phyloP scores from a whole-genome alignment of 495 filamentous ascomycete genomes.

The Cenococcum geophilum region DNA sequence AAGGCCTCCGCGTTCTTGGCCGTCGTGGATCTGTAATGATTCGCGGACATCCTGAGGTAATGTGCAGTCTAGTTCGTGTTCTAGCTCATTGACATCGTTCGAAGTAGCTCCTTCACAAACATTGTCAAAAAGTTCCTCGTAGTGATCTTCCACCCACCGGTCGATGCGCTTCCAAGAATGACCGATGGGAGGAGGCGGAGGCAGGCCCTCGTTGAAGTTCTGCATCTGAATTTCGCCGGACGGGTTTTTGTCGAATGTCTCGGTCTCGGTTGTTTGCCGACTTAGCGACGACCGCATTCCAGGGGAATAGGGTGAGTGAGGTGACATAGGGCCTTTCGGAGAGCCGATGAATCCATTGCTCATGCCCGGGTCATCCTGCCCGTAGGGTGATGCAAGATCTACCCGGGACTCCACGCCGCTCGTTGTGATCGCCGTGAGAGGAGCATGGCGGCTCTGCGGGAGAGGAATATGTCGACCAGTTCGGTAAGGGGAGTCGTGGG shows the following conservation, averaged over 20 bases:
- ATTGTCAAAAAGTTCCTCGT: constrained; percentile 89
- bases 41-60: constrained; percentile 91
- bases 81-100: constrained; percentile 95
- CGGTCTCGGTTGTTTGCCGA: constrained; percentile 52
- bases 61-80: constrained; percentile 92
- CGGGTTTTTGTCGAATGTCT: constrained; percentile 58
- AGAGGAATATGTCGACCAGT: constrained; percentile 37
- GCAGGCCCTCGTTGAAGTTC: constrained; percentile 84
- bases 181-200: constrained; percentile 76
- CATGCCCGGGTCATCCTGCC: constrained; percentile 40
- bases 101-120: constrained; percentile 82
- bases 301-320: constrained; percentile 72
- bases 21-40: constrained; percentile 85
- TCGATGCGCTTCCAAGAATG: constrained; percentile 96
- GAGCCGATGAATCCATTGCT: constrained; percentile 55
- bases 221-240: constrained; percentile 92
- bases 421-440: constrained; percentile 44
- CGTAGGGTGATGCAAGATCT: constrained; percentile 63
- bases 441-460: constrained; percentile 40
- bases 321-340: constrained; percentile 52
- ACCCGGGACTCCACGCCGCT: constrained; percentile 57
- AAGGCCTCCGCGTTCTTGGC: constrained; percentile 85
- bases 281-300: constrained; percentile 74
- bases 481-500: constrained; percentile 42
- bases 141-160: constrained; percentile 88